Base-by-base conservation (phyloP, 768 basidiomycete genomes). In the Tulasnella sp. region DNA sequence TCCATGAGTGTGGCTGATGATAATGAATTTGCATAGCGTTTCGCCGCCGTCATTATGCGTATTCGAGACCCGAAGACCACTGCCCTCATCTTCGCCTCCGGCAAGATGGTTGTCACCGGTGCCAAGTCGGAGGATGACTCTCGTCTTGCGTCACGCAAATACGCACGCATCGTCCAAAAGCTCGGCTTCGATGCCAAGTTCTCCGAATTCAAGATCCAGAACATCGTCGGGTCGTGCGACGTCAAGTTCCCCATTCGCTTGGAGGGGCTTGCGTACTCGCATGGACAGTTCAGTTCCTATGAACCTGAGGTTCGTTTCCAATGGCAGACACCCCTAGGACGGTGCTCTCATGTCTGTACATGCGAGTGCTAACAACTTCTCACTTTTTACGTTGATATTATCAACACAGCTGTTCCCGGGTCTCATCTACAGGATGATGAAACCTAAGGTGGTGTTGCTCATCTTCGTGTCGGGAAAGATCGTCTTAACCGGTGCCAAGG, bases 401-500 rank as follows among this genome's bases (percentile, higher is more conserved):
- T 27, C n/a, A 48, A 48, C n/a, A 12, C 64, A 98, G 94, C 75
- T 98, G 58, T 98, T 99, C 84, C 94, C 96, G 55, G 94, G 96
- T 68, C 80, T 99, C 46, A 98, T 99, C 70, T 98, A 99, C 69
- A 88, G 94, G 66, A 98, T 98, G 96, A 87, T 97, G 74, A 96
- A 97, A 72, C 96, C 96, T 5, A 99, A 99, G 74, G 96, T 99
- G 63, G 96, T 99, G 42, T 75, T 99, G 43, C 79, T 99, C 53
- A 98, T 99, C 67, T 99, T 99, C 74, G 96, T 98, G 11, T 97
- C 93, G 24, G 96, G 96, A 30, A 99, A 98, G 78, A 98, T 98
- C 66, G 96, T 99, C 59, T 74, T 99, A 69, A 98, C 96, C 25
- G 96, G 96, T 70, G 96, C 96, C 30, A 99, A 99, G 85, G 96